phyloP scores from a whole-genome alignment of 495 filamentous ascomycete genomes.

The Chaetomium cochliodes region DNA sequence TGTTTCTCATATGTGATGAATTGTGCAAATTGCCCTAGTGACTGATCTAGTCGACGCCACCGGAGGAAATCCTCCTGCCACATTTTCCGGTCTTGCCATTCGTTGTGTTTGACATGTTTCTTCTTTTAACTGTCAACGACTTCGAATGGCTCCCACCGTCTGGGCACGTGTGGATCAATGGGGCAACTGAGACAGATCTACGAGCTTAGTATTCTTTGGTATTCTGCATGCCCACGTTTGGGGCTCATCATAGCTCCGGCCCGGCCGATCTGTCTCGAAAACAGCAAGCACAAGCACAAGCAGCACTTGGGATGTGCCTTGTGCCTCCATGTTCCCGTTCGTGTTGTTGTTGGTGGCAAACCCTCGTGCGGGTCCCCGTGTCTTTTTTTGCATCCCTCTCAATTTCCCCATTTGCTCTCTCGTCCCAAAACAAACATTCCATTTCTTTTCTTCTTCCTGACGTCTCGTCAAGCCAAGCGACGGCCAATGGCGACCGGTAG shows the following conservation, averaged over 20 bases:
- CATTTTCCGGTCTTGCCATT: too few species aligned
- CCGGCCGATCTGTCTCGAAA: background rate
- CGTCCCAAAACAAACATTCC: background rate
- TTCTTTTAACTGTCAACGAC: too few species aligned
- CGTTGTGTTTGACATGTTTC: too few species aligned
- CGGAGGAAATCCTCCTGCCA: too few species aligned
- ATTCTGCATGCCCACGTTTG: background rate
- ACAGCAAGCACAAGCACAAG: too few species aligned
- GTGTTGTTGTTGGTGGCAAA: background rate
- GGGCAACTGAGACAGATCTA: background rate
- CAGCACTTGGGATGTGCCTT: background rate
- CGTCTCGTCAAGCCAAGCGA: background rate
- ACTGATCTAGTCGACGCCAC: background rate
- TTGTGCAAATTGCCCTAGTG: background rate
- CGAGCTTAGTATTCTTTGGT: conserved; percentile 2
- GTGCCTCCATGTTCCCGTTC: background rate
- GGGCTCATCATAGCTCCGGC: background rate
- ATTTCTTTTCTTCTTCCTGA: background rate
- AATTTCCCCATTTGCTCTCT: background rate
- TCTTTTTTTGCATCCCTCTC: background rate
- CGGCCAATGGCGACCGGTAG: too few species aligned
- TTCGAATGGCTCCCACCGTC: background rate
- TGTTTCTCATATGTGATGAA: background rate
- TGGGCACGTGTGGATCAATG: background rate
- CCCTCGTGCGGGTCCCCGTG: background rate